Base-by-base conservation (phyloP, 73 alveolate species). In the Urostyla sp. region DNA sequence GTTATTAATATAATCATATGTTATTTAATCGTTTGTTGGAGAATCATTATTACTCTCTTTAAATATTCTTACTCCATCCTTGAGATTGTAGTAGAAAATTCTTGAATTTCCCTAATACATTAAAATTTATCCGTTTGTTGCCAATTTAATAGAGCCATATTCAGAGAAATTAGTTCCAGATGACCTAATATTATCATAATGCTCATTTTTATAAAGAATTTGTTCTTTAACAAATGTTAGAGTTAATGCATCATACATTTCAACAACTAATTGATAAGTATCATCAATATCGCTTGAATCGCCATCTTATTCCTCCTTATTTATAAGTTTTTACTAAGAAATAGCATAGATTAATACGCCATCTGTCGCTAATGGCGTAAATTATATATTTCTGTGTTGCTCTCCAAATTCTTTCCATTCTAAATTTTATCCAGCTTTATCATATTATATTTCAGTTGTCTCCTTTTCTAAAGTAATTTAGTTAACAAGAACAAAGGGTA, bases 311-410 rank as follows among this genome's bases (percentile, higher is more conserved):
- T 55, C 72, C 23, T 6, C 28, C 30, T 11, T 11, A 11, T 6
- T n/a, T n/a, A n/a, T n/a, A n/a, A 18, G 50, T 24, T 46, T 55
- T 40, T 13, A 11, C 11, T 40, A 13, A 40, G 52, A 50, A 7
- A 50, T 18, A 32, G 23, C 23, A 18, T 16, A 50, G 30, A 7
- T 50, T 50, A 5, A 15, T 8, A 50, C 23, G 0, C 87, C 87
- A 32, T 83, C 91, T 10, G 91, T 32, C 67, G 73, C 37, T 18
- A 83, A 13, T 0, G 91, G 81, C 31, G 82, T 56, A 30, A 11
- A 13, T n/a, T 11, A 27, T 11, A 83, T 59, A 0, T 58, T 5
- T 67, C 90, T 63, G 5, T 32, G 54, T 27, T 5, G 8, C 8
- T 56, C 91, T 23, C 43, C 61, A 1, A 37, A 36, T 27, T 45